Evolutionary conservation across 164 flowering plant genomes (phyloP), one percentile per base, ranked within the genome.

Genomic region (Nymphaea colorata): DNA sequence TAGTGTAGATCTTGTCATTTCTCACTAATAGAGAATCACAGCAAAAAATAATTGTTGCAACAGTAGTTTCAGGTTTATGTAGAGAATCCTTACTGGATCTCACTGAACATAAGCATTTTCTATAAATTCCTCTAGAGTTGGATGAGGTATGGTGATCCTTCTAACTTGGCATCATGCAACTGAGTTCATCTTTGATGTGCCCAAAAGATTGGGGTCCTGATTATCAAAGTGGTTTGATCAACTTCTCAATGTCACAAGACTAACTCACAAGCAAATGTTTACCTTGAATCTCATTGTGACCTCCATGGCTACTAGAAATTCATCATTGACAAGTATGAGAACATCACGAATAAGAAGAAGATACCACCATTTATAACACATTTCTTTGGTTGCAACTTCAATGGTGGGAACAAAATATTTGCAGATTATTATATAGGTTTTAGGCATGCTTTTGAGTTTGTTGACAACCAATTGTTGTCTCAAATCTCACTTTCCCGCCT

Each of bases 191-290:
- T 8, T 8, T 61, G 16, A n/a, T 17, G 7, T 7, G 64, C 7
- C 64, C 64, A 8, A 17, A 61, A 36, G 64, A 61, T 61, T 61
- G 64, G 64, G 64, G 41, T 36, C 64, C 64, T n/a, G 64, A 61
- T 61, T 12, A 61, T 36, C 64, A 61, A n/a, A 61, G 64, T n/a
- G 64, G 16, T 17, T 17, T 61, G 7, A 17, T 61, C 11, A n/a
- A 6, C 64, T 61, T 36, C 64, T 61, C 25, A 61, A 61, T 61
- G 8, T 36, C 41, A 61, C n/a, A 17, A 36, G 41, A n/a, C 64
- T 36, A 17, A 61, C n/a, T 61, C 64, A 8, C 41, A 61, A 17
- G n/a, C 64, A 36, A 11, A 61, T 17, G 64, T n/a, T 36, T 61
- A n/a, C n/a, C 41, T 61, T n/a, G 64, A 61, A 36, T 12, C 16